Evolutionary conservation across 768 basidiomycete species (phyloP).

Genomic region (Lactifluus pinguis): DNA sequence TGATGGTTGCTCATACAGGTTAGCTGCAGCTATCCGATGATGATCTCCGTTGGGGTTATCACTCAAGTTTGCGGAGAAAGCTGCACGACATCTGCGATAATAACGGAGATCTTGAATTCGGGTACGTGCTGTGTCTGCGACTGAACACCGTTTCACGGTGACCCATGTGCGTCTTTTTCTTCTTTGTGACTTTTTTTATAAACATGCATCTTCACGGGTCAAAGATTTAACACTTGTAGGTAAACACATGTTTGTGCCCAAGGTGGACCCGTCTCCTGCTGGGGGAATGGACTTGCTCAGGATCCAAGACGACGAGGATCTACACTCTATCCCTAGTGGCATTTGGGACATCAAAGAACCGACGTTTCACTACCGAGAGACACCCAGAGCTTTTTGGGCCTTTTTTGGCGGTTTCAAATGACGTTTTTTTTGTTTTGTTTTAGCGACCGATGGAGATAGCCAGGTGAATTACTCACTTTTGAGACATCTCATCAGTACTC

Average conservation of each 20-base stretch:
- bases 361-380: conserved; percentile 32
- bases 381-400: conserved; percentile 26
- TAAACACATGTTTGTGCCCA: conserved; percentile 64
- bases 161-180: too few relatives aligned
- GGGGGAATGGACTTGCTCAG: conserved; percentile 56
- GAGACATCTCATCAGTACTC: neutral
- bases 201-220: neutral
- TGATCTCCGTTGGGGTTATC: too few relatives aligned
- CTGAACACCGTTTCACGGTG: neutral
- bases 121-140: conserved; percentile 32
- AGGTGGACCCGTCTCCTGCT: conserved; percentile 37
- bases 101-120: conserved; percentile 41
- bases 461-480: conserved; percentile 15
- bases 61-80: too few relatives aligned
- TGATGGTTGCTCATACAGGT: too few relatives aligned
- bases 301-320: conserved; percentile 50
- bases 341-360: conserved; percentile 76
- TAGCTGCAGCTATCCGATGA: too few relatives aligned
- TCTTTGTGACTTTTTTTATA: neutral
- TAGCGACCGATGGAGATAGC: conserved; percentile 3
- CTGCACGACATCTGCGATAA: conserved; percentile 46
- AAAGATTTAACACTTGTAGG: conserved; percentile 29
- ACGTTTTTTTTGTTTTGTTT: too few relatives aligned
- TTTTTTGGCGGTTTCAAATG: neutral
- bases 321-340: conserved; percentile 46